phyloP scores from a whole-genome alignment of 2,329 filamentous ascomycete genomes.

The Triangularia verruculosa region DNA sequence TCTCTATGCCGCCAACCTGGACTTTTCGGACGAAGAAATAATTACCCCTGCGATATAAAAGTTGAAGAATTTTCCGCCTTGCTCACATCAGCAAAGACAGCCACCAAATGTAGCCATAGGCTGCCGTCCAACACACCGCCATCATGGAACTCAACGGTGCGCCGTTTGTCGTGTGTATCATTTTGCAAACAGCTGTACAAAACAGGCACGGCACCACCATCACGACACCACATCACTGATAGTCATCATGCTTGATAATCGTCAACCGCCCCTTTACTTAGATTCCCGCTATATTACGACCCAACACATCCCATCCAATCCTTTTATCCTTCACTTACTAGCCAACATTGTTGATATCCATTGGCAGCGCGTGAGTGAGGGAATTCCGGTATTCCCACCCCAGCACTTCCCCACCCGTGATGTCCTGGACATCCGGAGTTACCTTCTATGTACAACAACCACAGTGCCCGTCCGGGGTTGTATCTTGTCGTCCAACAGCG shows the following conservation, averaged over 20 bases:
- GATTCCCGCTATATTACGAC: not conserved
- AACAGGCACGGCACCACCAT: not conserved
- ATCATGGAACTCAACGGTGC: not conserved
- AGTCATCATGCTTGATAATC: not conserved
- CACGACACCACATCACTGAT: too few relatives aligned
- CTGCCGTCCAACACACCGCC: not conserved
- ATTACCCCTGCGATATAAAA: not conserved
- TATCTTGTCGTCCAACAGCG: not conserved
- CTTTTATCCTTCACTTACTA: not conserved
- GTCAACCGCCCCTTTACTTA: not conserved
- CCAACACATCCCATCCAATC: not conserved
- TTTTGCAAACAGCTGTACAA: not conserved
- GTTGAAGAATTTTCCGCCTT: not conserved
- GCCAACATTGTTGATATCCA: not conserved
- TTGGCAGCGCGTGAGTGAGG: not conserved
- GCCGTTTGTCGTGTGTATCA: not conserved
- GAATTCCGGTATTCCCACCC: not conserved
- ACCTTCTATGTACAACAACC: not conserved
- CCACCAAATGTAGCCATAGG: not conserved
- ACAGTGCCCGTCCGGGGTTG: not conserved
- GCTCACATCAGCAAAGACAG: not conserved
- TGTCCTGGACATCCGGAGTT: not conserved
- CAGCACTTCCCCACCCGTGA: not conserved
- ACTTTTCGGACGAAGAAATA: not conserved
- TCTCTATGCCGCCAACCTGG: not conserved